Percentiles rank a stretch among this genome's conserved stretches.
phyloP scores from a whole-genome alignment of 1,284 basidiomycete genomes.

The Exobasidium rhododendri region DNA sequence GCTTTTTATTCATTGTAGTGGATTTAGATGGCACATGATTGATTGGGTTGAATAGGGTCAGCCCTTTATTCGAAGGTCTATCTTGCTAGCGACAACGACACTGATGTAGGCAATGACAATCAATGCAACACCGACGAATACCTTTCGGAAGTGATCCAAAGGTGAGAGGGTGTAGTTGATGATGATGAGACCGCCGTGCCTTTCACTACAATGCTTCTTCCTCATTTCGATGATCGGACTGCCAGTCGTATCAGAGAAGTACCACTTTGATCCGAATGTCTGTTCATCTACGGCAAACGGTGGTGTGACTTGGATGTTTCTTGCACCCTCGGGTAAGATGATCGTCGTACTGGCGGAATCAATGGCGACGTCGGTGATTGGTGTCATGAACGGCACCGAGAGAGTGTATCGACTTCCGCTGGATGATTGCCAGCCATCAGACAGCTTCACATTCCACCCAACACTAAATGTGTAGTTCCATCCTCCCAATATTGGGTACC shows the following conservation, averaged over 20 bases:
- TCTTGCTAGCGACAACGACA: not conserved
- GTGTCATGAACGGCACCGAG: conserved; percentile 80
- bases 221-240: not conserved
- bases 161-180: conserved; percentile 35
- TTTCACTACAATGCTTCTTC: conserved; percentile 37
- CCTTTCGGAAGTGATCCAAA: conserved; percentile 31
- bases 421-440: conserved; percentile 59
- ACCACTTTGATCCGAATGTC: not conserved
- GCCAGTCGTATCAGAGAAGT: conserved; percentile 11
- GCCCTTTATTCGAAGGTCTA: conserved; percentile 2
- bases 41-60: not conserved
- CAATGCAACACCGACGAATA: conserved; percentile 11
- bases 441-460: conserved; percentile 75
- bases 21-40: no score
- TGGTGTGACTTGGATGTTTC: not conserved
- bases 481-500: conserved; percentile 90
- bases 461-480: conserved; percentile 97
- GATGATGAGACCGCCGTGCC: conserved; percentile 25
- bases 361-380: conserved; percentile 74
- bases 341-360: conserved; percentile 76
- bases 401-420: conserved; percentile 67
- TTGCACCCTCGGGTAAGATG: conserved; percentile 85
- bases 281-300: conserved; percentile 7
- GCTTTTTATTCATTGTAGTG: no score
- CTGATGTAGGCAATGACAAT: not conserved